Conservation (phyloP, 2,329 filamentous ascomycete species). For the Cyclaneusma minus region DNA sequence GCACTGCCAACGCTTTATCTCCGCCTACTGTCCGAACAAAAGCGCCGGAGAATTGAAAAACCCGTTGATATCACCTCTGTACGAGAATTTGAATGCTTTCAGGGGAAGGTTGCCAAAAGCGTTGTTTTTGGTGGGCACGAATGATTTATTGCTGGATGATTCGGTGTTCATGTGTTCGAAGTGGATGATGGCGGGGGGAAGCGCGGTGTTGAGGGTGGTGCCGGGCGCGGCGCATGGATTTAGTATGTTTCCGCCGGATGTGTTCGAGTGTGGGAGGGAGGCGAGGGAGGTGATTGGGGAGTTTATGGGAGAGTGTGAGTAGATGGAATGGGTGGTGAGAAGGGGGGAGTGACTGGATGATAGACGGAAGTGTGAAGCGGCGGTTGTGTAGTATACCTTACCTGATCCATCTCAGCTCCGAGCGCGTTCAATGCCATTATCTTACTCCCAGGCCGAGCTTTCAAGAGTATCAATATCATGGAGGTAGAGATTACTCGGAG, state of each 20-base stretch:
- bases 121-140: conserved; percentile 36
- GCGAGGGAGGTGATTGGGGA: conserved; percentile 5
- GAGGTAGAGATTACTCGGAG: no score
- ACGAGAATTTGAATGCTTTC: conserved; percentile 24
- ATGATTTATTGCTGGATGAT: conserved; percentile 36
- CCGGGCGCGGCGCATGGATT: conserved; percentile 39
- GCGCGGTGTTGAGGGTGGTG: conserved; percentile 34
- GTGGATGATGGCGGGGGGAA: conserved; percentile 34
- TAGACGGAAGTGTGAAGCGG: no score
- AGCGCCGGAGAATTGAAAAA: conserved; percentile 24
- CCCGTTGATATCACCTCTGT: conserved; percentile 32
- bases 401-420: no score
- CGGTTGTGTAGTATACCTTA: no score
- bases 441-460: no score
- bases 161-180: conserved; percentile 35
- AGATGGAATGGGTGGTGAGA: no score
- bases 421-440: no score
- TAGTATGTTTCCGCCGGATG: conserved; percentile 11
- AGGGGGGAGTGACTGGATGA: no score
- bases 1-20: conserved; percentile 28
- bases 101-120: conserved; percentile 29
- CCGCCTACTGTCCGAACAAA: conserved; percentile 27
- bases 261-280: conserved; percentile 4
- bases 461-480: no score
- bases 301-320: no score